phyloP scores from a whole-genome alignment of 1,284 basidiomycete genomes.

The Fomitopsis pinicola region DNA sequence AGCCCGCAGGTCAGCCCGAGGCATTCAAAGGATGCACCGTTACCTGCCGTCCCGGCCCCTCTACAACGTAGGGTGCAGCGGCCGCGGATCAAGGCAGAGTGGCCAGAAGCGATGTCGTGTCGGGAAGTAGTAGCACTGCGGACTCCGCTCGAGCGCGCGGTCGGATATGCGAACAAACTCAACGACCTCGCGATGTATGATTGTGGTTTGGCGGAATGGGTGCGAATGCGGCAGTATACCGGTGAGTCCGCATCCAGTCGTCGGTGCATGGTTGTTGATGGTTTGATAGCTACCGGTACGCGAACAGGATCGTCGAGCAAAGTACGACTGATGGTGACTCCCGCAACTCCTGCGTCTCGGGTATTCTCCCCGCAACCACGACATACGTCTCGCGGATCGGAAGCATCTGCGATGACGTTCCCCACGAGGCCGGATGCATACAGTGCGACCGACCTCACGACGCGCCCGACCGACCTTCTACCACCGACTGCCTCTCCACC shows the following conservation, averaged over 20 bases:
- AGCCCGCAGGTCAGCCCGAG: conserved; percentile 8
- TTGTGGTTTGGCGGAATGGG: conserved; percentile 79
- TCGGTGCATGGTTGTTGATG: background rate
- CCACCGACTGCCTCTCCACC: conserved; percentile 49
- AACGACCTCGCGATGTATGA: conserved; percentile 78
- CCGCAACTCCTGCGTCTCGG: conserved; percentile 15
- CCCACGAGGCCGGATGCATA: conserved; percentile 73
- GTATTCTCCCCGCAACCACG: conserved; percentile 43
- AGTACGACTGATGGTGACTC: conserved; percentile 9
- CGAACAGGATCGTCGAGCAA: conserved; percentile 11
- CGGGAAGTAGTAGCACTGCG: conserved; percentile 61
- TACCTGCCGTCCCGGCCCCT: background rate
- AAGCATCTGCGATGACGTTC: conserved; percentile 73
- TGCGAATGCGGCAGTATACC: conserved; percentile 49
- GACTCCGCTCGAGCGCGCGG: conserved; percentile 68
- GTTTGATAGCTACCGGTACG: conserved; percentile 5
- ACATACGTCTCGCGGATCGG: conserved; percentile 65
- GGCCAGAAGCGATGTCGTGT: conserved; percentile 74
- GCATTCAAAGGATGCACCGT: background rate
- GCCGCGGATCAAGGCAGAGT: conserved; percentile 41
- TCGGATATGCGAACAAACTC: conserved; percentile 78
- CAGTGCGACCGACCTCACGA: conserved; percentile 66
- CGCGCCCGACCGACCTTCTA: conserved; percentile 41
- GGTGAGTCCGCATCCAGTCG: conserved; percentile 37
- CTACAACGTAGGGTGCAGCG: conserved; percentile 15